Conservation (phyloP, 2,329 filamentous ascomycete genomes). For the Aspergillus thermomutatus region DNA sequence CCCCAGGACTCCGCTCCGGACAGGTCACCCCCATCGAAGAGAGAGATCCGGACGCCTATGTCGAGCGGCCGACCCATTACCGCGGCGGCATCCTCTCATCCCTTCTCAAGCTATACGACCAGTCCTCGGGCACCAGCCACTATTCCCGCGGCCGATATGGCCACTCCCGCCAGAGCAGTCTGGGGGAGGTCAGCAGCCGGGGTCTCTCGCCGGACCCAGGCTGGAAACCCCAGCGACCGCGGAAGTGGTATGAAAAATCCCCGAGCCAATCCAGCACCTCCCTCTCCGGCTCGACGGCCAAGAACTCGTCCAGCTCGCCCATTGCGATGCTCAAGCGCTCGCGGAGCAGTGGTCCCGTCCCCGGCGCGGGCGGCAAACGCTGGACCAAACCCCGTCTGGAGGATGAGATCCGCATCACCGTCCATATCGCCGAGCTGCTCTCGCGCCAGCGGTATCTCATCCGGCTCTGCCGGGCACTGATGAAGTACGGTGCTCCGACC, state of each 20-base stretch:
- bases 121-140: slow-evolving; percentile 35
- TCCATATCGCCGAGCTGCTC: slow-evolving; percentile 67
- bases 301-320: slow-evolving; percentile 27
- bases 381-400: slow-evolving; percentile 34
- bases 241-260: slow-evolving; percentile 42
- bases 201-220: slow-evolving; percentile 31
- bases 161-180: slow-evolving; percentile 30
- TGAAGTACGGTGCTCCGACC: slow-evolving; percentile 89
- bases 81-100: slow-evolving; percentile 70
- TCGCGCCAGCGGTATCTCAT: slow-evolving; percentile 80
- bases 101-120: slow-evolving; percentile 66
- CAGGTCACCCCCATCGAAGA: slow-evolving; percentile 34
- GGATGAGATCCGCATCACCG: slow-evolving; percentile 58
- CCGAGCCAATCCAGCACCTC: slow-evolving; percentile 35
- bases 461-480: slow-evolving; percentile 80
- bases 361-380: slow-evolving; percentile 23
- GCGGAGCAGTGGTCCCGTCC: slow-evolving; percentile 32
- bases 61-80: slow-evolving; percentile 65
- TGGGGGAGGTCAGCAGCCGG: slow-evolving; percentile 28
- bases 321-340: slow-evolving; percentile 34
- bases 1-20: slow-evolving; percentile 32
- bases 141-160: slow-evolving; percentile 26
- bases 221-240: slow-evolving; percentile 27
- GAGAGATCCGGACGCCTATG: slow-evolving; percentile 57
- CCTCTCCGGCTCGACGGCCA: slow-evolving; percentile 27